A percentile compares a stretch with the other conserved stretches of the same genome.
Evolutionary conservation across 1,139 yeast genomes (phyloP).

Genomic region (Eremothecium sinecaudum): DNA sequence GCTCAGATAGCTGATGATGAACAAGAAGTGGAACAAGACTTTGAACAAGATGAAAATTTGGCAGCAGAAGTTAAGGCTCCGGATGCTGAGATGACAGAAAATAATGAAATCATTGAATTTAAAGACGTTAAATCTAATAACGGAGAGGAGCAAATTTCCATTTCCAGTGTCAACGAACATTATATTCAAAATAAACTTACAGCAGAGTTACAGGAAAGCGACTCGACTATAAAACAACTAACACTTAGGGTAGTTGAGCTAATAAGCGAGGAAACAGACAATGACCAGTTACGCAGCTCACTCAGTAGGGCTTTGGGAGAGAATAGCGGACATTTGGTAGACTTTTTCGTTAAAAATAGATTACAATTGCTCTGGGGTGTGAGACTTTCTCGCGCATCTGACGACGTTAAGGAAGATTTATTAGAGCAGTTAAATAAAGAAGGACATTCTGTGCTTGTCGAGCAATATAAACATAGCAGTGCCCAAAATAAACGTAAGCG

Average conservation of each 20-base stretch:
- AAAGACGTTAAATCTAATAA: slow-evolving; percentile 6
- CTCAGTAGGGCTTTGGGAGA: slow-evolving; percentile 40
- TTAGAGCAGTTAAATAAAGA: slow-evolving; percentile 28
- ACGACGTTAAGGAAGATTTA: slow-evolving; percentile 31
- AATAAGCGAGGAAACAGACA: slow-evolving; percentile 5
- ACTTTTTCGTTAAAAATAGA: slow-evolving; percentile 44
- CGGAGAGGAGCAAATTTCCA: slow-evolving; percentile 16
- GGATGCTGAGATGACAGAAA: neutral
- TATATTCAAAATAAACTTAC: slow-evolving; percentile 43
- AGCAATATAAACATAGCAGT: slow-evolving; percentile 27
- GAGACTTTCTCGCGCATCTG: slow-evolving; percentile 35
- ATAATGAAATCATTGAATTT: slow-evolving; percentile 2
- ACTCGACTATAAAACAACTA: slow-evolving; percentile 33
- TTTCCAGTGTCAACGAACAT: slow-evolving; percentile 39
- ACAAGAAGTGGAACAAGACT: slow-evolving; percentile 16
- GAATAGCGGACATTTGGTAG: slow-evolving; percentile 43
- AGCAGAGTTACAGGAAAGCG: slow-evolving; percentile 29
- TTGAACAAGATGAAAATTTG: neutral
- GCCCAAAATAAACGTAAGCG: slow-evolving; percentile 19
- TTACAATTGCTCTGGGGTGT: slow-evolving; percentile 48
- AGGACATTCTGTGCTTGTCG: slow-evolving; percentile 31
- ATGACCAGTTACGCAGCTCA: slow-evolving; percentile 15
- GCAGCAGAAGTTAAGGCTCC: neutral
- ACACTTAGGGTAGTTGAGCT: slow-evolving; percentile 23
- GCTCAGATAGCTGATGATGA: slow-evolving; percentile 25